Percentiles rank a stretch among this genome's conserved stretches.
Conservation (phyloP, 2,329 filamentous ascomycete species). For the Trichoderma pleuroti region DNA sequence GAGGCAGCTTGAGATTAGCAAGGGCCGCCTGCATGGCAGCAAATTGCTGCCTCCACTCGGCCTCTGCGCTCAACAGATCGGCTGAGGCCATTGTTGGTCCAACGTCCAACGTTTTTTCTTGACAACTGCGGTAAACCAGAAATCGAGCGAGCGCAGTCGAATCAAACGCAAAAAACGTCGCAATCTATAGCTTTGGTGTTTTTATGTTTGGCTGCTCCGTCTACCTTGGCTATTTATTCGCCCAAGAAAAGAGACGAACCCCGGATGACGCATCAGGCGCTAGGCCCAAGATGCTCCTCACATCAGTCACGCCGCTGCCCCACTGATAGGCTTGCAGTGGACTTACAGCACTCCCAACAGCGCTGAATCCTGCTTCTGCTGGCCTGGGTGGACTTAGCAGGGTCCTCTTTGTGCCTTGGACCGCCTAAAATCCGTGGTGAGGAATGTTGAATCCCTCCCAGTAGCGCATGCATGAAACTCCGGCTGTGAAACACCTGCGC, state of each 20-base stretch:
- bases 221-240: too few species aligned
- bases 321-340: too few species aligned
- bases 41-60: slow-evolving; percentile 81
- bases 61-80: slow-evolving; percentile 41
- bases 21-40: slow-evolving; percentile 83
- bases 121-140: neutral
- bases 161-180: neutral
- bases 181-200: neutral
- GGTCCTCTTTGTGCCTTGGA: neutral
- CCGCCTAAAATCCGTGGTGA: slow-evolving; percentile 8
- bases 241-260: too few species aligned
- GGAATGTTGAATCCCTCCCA: neutral
- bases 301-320: too few species aligned
- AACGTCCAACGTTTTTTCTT: neutral
- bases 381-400: neutral
- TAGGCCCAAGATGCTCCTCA: too few species aligned
- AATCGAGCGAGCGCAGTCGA: neutral
- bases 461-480: slow-evolving; percentile 15
- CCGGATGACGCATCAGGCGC: slow-evolving; percentile 4
- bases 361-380: neutral
- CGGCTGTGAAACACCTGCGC: neutral
- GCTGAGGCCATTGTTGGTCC: slow-evolving; percentile 33
- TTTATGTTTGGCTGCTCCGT: too few species aligned
- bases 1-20: slow-evolving; percentile 61
- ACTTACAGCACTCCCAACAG: neutral